Conservation (phyloP, 2,329 filamentous ascomycete species). For the Cyanodermella asteris region DNA sequence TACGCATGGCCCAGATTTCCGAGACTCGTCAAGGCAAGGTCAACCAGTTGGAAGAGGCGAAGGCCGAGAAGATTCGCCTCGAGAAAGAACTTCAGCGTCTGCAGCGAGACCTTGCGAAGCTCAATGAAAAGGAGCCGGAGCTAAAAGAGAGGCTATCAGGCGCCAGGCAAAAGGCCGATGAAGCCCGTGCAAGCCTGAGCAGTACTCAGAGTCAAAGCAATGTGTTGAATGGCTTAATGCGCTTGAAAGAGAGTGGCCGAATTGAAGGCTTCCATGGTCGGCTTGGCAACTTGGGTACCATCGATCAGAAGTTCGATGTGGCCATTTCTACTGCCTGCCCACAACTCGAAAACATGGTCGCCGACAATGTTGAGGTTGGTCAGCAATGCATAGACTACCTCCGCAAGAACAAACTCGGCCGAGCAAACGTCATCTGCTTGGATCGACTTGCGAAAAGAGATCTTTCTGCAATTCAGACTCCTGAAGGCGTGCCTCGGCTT, state of each 20-base stretch:
- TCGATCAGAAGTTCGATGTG: conserved; percentile 84
- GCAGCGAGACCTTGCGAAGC: conserved; percentile 48
- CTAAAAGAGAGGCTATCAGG: conserved; percentile 69
- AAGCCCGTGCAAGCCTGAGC: conserved; percentile 74
- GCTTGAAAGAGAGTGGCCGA: conserved; percentile 83
- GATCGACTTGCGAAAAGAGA: conserved; percentile 67
- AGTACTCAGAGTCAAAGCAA: conserved; percentile 84
- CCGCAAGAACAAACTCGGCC: conserved; percentile 87
- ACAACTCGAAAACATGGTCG: conserved; percentile 84
- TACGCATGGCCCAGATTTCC: conserved; percentile 54
- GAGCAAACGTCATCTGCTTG: conserved; percentile 90
- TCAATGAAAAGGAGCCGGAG: conserved; percentile 58
- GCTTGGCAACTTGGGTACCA: conserved; percentile 79
- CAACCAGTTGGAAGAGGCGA: conserved; percentile 53
- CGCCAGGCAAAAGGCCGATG: conserved; percentile 83
- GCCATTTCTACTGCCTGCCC: conserved; percentile 96
- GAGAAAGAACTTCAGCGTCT: conserved; percentile 54
- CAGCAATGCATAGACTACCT: conserved; percentile 97
- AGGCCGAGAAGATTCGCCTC: conserved; percentile 47
- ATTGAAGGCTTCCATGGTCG: conserved; percentile 95
- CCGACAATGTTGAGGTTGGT: conserved; percentile 83
- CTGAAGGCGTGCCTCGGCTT: conserved; percentile 74
- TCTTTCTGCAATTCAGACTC: conserved; percentile 60
- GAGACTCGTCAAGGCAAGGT: conserved; percentile 49
- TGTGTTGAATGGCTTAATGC: conserved; percentile 76